phyloP scores from a whole-genome alignment of 257 asterid species.

The Osmanthus fragrans region DNA sequence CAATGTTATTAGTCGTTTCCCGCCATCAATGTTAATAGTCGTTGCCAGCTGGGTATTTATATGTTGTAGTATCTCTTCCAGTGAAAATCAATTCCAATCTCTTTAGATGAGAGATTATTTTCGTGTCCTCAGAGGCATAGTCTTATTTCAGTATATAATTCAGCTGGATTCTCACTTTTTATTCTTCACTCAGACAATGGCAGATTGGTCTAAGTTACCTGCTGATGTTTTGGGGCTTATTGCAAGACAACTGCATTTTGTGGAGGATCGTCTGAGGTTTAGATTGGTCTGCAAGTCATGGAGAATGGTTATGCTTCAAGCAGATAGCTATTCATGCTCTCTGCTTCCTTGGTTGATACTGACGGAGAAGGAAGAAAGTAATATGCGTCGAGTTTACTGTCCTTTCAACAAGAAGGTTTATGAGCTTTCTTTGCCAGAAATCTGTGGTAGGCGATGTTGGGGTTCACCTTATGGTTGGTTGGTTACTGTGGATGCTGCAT shows the following conservation, averaged over 20 bases:
- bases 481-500: slow-evolving; percentile 23
- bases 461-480: slow-evolving; percentile 38
- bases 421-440: slow-evolving; percentile 18
- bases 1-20: no score
- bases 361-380: slow-evolving; percentile 9
- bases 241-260: slow-evolving; percentile 20
- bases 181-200: slow-evolving; percentile 16
- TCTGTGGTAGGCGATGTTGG: slow-evolving; percentile 30
- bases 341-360: slow-evolving; percentile 32
- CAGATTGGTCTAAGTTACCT: slow-evolving; percentile 30
- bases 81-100: not conserved
- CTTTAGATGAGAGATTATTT: not conserved
- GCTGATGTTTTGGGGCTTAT: slow-evolving; percentile 29
- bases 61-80: not conserved
- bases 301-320: slow-evolving; percentile 17
- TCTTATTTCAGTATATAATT: not conserved
- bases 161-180: not conserved
- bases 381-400: slow-evolving; percentile 8
- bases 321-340: not conserved
- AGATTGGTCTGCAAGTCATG: slow-evolving; percentile 30
- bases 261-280: slow-evolving; percentile 22
- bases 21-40: not conserved
- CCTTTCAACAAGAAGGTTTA: slow-evolving; percentile 24
- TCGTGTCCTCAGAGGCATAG: not conserved
- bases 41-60: not conserved